phyloP scores from a whole-genome alignment of 2,329 filamentous ascomycete genomes.

The Apiospora pterosperma region DNA sequence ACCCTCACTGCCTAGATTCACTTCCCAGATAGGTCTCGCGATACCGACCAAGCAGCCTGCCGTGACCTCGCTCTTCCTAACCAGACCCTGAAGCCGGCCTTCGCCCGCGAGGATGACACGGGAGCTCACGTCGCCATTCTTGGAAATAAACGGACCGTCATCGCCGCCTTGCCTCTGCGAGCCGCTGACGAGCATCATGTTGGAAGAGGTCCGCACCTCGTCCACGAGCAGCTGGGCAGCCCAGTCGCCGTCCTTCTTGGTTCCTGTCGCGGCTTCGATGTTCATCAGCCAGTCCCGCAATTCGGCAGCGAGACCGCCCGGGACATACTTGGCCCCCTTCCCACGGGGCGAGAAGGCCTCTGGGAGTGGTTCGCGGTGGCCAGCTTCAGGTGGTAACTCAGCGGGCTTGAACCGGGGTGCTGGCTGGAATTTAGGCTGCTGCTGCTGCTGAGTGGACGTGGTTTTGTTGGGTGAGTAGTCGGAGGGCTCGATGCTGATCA shows the following conservation, averaged over 20 bases:
- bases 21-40: slow-evolving; percentile 34
- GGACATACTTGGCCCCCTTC: slow-evolving; percentile 29
- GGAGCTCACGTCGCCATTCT: not conserved
- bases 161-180: not conserved
- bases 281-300: slow-evolving; percentile 43
- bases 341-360: slow-evolving; percentile 38
- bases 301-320: slow-evolving; percentile 38
- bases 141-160: not conserved
- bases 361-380: slow-evolving; percentile 25
- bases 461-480: not conserved
- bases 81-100: slow-evolving; percentile 24
- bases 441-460: not conserved
- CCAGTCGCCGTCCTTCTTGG: slow-evolving; percentile 17
- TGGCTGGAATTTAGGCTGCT: slow-evolving; percentile 29
- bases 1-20: slow-evolving; percentile 25
- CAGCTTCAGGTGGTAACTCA: slow-evolving; percentile 12
- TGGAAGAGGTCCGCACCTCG: slow-evolving; percentile 16
- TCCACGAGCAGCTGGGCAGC: slow-evolving; percentile 19
- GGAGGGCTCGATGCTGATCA: not conserved
- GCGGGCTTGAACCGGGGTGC: slow-evolving; percentile 36
- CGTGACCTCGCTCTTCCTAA: slow-evolving; percentile 20
- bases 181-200: slow-evolving; percentile 27
- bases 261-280: slow-evolving; percentile 30
- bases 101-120: slow-evolving; percentile 24
- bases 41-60: slow-evolving; percentile 27